These are phyloP conservation scores for Suhomyces wounanorum DNA, from an alignment of 1,139 yeast species.

Conservation along the genomic window DNA sequence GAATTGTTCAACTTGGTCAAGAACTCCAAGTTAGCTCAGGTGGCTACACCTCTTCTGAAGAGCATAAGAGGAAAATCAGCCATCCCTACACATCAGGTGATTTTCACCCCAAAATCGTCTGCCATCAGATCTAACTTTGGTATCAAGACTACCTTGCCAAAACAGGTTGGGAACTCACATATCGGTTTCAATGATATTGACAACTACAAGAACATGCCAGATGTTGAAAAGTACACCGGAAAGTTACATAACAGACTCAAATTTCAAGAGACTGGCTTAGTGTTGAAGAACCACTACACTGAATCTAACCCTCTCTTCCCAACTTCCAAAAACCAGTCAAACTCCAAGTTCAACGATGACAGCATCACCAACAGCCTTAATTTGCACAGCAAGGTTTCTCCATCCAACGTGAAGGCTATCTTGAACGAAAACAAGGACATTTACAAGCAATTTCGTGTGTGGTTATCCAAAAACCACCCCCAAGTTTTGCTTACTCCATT, in stretches of 20 bases:
- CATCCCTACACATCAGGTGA: constrained; percentile 48
- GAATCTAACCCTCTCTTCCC: constrained; percentile 21
- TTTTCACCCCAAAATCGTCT: constrained; percentile 45
- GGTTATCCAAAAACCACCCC: constrained; percentile 41
- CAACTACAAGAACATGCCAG: constrained; percentile 48
- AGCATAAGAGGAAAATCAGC: constrained; percentile 33
- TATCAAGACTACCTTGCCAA: constrained; percentile 46
- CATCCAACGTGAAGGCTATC: constrained; percentile 29
- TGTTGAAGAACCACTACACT: constrained; percentile 34
- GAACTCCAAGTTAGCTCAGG: constrained; percentile 49
- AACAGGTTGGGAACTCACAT: constrained; percentile 44
- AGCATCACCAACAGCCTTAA: constrained; percentile 37
- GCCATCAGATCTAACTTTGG: constrained; percentile 49
- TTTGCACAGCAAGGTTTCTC: constrained; percentile 29
- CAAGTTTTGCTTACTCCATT: constrained; percentile 27
- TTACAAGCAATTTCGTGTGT: constrained; percentile 32
- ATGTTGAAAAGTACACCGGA: constrained; percentile 49
- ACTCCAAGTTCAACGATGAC: constrained; percentile 22
- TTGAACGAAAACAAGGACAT: constrained; percentile 38
- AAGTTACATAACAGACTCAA: constrained; percentile 40
- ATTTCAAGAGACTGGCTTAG: constrained; percentile 47
- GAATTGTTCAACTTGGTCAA: constrained; percentile 43
- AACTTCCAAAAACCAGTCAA: constrained; percentile 14
- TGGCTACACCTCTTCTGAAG: constrained; percentile 44
- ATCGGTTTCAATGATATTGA: constrained; percentile 49